phyloP scores from a whole-genome alignment of 2,329 filamentous ascomycete genomes.

The Monilinia laxa region DNA sequence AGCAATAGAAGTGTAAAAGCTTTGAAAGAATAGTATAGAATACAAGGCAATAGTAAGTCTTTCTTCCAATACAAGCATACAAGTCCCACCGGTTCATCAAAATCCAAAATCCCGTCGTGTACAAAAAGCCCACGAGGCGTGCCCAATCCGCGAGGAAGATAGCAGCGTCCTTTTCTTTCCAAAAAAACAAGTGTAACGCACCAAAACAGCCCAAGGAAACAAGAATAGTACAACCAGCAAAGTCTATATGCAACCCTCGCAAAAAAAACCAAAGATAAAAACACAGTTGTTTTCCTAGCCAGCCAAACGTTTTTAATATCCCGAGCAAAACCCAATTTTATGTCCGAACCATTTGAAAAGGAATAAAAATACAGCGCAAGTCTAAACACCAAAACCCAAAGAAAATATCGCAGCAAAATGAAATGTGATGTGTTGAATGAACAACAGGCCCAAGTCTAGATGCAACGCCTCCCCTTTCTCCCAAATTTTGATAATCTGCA shows the following conservation, averaged over 20 bases:
- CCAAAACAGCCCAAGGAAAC: conserved; percentile 18
- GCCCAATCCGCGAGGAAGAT: conserved; percentile 25
- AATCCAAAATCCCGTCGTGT: conserved; percentile 23
- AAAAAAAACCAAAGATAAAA: conserved; percentile 21
- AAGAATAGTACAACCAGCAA: conserved; percentile 22
- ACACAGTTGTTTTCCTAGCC: conserved; percentile 16
- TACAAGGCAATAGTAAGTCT: conserved; percentile 23
- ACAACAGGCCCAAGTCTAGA: conserved; percentile 31
- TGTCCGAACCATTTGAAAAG: conserved; percentile 24
- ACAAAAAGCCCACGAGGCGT: conserved; percentile 21
- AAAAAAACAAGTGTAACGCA: conserved; percentile 22
- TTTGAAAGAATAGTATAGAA: conserved; percentile 22
- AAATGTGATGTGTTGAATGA: conserved; percentile 25
- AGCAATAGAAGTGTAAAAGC: conserved; percentile 17
- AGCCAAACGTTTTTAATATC: conserved; percentile 22
- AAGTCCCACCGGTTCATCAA: conserved; percentile 24
- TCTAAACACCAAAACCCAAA: conserved; percentile 25
- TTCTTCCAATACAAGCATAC: conserved; percentile 23
- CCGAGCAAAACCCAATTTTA: conserved; percentile 24
- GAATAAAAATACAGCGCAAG: conserved; percentile 24
- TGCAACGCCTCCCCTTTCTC: conserved; percentile 32
- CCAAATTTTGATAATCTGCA: conserved; percentile 19
- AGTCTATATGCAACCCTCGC: conserved; percentile 24
- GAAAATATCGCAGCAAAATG: conserved; percentile 19
- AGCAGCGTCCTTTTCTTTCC: conserved; percentile 21